Conservation (phyloP, 805 yeast species). For the Nakazawaea wickerhamii region DNA sequence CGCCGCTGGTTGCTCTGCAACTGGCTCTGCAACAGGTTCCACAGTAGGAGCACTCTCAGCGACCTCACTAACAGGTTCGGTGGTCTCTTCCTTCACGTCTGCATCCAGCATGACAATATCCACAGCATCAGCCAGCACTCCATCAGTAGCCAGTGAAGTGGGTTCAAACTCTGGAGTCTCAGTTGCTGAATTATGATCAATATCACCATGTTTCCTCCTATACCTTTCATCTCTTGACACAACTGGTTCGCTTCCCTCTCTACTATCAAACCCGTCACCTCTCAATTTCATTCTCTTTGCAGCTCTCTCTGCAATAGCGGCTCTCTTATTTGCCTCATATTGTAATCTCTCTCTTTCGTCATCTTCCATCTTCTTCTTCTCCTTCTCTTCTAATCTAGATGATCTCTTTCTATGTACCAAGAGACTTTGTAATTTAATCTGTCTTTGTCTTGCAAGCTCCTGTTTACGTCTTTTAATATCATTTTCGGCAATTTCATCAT, state of each 20-base stretch:
- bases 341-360: constrained; percentile 40
- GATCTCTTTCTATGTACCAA: constrained; percentile 70
- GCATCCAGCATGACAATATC: not conserved
- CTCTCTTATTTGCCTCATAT: constrained; percentile 38
- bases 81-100: too few relatives aligned
- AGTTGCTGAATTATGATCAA: not conserved
- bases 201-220: constrained; percentile 12
- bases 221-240: constrained; percentile 31
- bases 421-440: constrained; percentile 55
- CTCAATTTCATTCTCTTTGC: constrained; percentile 33
- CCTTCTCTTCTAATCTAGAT: constrained; percentile 64
- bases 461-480: constrained; percentile 52
- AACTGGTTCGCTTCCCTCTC: constrained; percentile 29
- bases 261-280: constrained; percentile 22
- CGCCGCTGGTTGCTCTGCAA: too few relatives aligned
- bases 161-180: not conserved
- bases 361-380: constrained; percentile 46
- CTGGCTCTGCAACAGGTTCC: too few relatives aligned
- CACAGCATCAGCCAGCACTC: too few relatives aligned
- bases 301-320: constrained; percentile 40
- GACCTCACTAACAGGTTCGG: too few relatives aligned
- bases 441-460: constrained; percentile 51
- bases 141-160: too few relatives aligned
- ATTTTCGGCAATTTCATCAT: constrained; percentile 31
- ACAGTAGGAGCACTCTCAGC: too few relatives aligned